These are phyloP conservation scores for Sclerotinia sclerotiorum DNA, from an alignment of 2,329 filamentous ascomycete genomes.

Conservation along the genomic window DNA sequence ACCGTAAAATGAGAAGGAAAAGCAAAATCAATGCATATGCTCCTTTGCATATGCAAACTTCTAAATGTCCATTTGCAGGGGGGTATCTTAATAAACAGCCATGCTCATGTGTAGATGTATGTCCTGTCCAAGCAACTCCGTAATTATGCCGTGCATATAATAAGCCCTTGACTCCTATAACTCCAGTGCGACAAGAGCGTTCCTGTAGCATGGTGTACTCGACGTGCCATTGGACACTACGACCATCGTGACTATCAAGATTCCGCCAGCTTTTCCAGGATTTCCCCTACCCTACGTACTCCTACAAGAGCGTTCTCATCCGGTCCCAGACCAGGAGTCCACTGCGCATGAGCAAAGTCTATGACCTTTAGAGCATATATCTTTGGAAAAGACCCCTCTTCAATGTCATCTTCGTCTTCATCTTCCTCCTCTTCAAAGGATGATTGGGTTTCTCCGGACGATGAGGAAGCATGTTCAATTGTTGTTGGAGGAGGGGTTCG, in stretches of 20 bases:
- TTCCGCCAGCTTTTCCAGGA: conserved; percentile 61
- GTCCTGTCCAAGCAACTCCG: conserved; percentile 23
- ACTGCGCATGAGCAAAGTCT: conserved; percentile 92
- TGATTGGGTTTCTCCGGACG: conserved; percentile 30
- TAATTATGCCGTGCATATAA: conserved; percentile 17
- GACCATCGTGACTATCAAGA: not conserved
- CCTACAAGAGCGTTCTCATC: conserved; percentile 82
- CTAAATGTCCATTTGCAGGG: conserved; percentile 20
- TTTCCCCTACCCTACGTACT: conserved; percentile 66
- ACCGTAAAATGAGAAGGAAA: not conserved
- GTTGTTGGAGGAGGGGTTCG: conserved; percentile 35
- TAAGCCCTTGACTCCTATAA: conserved; percentile 21
- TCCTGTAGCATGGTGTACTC: not conserved
- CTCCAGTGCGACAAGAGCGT: not conserved
- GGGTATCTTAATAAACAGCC: conserved; percentile 22
- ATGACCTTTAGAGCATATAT: conserved; percentile 84
- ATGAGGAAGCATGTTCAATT: conserved; percentile 37
- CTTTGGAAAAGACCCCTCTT: conserved; percentile 57
- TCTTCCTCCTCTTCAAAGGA: conserved; percentile 46
- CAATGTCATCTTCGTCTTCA: conserved; percentile 56
- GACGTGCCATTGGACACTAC: not conserved
- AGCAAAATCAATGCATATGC: conserved; percentile 16
- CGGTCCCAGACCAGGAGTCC: conserved; percentile 73
- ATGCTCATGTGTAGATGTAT: conserved; percentile 22
- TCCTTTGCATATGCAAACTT: conserved; percentile 18